Conservation (phyloP, 139 green algal species). For the Yamagishiella unicocca region DNA sequence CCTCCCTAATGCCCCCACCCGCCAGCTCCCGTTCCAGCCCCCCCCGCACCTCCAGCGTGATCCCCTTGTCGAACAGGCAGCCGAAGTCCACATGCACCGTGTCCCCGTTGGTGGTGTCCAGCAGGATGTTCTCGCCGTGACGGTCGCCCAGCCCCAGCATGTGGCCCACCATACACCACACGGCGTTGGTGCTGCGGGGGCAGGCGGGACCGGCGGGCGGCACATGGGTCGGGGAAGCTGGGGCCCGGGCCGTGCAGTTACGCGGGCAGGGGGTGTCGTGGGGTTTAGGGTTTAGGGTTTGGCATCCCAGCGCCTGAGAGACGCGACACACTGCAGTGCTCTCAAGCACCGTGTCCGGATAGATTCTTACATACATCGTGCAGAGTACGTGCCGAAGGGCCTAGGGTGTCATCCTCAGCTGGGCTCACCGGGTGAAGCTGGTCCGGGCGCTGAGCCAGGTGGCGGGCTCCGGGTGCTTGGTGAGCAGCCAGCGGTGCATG, state of each 20-base stretch:
- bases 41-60: constrained; percentile 59
- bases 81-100: constrained; percentile 94
- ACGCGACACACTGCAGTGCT: too few species aligned
- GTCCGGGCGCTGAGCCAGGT: constrained; percentile 87
- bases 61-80: constrained; percentile 93
- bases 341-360: too few species aligned
- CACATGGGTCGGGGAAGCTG: too few species aligned
- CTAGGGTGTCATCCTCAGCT: too few species aligned
- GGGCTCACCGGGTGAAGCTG: constrained; percentile 80
- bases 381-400: too few species aligned
- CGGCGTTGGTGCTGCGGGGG: constrained; percentile 75
- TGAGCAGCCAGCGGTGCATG: constrained; percentile 91
- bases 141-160: constrained; percentile 89
- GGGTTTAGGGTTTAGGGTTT: too few species aligned
- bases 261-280: too few species aligned
- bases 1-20: neutral
- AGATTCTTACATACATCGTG: too few species aligned
- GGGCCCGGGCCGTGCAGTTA: too few species aligned
- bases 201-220: neutral
- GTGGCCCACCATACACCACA: constrained; percentile 81
- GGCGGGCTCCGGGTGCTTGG: constrained; percentile 83
- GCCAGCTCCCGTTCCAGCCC: neutral
- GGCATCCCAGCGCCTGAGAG: too few species aligned
- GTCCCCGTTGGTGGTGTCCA: constrained; percentile 74
- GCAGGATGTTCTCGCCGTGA: constrained; percentile 97